Percentiles rank a stretch among this genome's conserved stretches.
phyloP scores from a whole-genome alignment of 192 early-diverging fungal genomes.

The Coemansia sp. region DNA sequence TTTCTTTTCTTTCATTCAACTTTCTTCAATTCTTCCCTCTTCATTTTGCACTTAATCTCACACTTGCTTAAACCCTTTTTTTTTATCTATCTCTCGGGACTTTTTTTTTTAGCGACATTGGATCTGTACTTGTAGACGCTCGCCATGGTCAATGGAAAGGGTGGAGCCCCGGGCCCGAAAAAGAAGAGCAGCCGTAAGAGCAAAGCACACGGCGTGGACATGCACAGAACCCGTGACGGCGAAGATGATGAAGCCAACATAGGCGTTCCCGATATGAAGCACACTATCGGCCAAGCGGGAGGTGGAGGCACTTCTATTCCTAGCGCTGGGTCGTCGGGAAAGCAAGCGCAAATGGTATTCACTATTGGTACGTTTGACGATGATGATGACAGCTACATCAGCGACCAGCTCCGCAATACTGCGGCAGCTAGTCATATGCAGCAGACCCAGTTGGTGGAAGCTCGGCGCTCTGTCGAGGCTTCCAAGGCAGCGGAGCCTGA shows the following conservation, averaged over 20 bases:
- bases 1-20: background rate
- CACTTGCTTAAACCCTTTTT: background rate
- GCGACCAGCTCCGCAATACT: slow-evolving; percentile 1
- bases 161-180: slow-evolving; percentile 20
- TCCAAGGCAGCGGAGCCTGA: background rate
- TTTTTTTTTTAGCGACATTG: background rate
- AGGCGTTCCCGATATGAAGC: background rate
- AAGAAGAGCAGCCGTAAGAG: slow-evolving; percentile 19
- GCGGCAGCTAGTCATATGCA: background rate
- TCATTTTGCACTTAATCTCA: background rate
- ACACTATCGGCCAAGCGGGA: slow-evolving; percentile 9
- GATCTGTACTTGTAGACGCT: background rate
- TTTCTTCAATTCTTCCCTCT: background rate
- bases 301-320: slow-evolving; percentile 15
- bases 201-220: slow-evolving; percentile 17
- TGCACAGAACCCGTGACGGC: background rate
- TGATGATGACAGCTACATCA: slow-evolving; percentile 30
- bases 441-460: slow-evolving; percentile 1
- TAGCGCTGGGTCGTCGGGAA: slow-evolving; percentile 27
- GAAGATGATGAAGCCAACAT: background rate
- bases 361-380: slow-evolving; percentile 56
- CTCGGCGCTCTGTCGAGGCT: background rate
- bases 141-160: slow-evolving; percentile 35
- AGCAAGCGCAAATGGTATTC: slow-evolving; percentile 50
- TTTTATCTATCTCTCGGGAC: background rate